Evolutionary conservation across 371 early-diverging fungal genomes (phyloP), one percentile per base, ranked within the genome.

Genomic region (Mortierella sp.): DNA sequence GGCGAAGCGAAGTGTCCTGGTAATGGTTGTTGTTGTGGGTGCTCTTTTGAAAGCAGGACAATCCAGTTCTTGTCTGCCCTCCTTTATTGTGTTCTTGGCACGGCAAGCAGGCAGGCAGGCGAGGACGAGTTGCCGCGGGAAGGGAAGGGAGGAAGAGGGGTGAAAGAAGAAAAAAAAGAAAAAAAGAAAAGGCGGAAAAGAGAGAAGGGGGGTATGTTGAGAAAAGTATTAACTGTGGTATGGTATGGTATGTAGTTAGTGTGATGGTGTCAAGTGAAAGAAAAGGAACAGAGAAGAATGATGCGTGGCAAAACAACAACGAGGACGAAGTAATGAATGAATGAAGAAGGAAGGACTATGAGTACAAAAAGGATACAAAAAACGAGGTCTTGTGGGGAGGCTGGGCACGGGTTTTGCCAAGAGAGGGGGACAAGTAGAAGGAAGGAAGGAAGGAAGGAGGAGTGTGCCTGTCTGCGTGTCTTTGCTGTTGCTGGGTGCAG

Each of bases 91-190:
- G 63, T 63, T 38, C 68, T 68, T 68, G 68, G 41, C 68, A 63
- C 65, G 41, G 68, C 41, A 56, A 7, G 24, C 18, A 63, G 35
- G 68, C 68, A 41, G 58, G 58, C 35, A 32, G 32, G 41, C 46
- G 48, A 51, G 60, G 21, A n/a, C 3, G 79, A 8, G 51, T 5
- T 54, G 29, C 58, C n/a, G 38, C 63, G 60, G n/a, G 63, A 48
- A 46, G 48, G 10, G 24, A 72, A 55, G 63, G 49, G 72, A 51
- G 35, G 44, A 48, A 21, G 51, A 75, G 78, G 68, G 63, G 32
- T 16, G 32, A 60, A 32, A 16, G 49, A 18, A 49, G 18, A 51
- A 51, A 14, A 46, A 46, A 46, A 14, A 24, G 24, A n/a, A n/a
- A 21, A 51, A 51, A 24, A 24, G 24, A 14, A 63, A 38, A 18